Conservation (phyloP, 352 stramenopile species). For the Phytopythium montanum region DNA sequence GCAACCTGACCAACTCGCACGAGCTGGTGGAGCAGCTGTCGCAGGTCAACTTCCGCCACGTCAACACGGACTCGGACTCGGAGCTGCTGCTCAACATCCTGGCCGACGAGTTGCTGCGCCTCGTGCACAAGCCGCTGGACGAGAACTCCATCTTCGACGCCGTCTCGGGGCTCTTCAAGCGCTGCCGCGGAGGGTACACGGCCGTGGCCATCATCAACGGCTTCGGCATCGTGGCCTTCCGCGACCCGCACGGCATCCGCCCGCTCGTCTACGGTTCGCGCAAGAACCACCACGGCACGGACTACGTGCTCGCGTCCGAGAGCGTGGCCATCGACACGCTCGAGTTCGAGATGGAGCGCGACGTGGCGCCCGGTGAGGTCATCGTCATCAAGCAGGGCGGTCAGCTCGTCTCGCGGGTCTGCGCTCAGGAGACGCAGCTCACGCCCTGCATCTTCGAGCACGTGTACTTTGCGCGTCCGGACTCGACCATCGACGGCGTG, state of each 20-base stretch:
- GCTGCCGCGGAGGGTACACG: slow-evolving; percentile 96
- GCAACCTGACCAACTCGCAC: slow-evolving; percentile 98
- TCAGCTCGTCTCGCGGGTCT: slow-evolving; percentile 84
- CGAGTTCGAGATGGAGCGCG: slow-evolving; percentile 94
- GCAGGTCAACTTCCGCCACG: slow-evolving; percentile 92
- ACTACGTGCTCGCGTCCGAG: slow-evolving; percentile 97
- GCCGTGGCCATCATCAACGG: slow-evolving; percentile 98
- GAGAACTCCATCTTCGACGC: slow-evolving; percentile 88
- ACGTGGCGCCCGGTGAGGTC: slow-evolving; percentile 95
- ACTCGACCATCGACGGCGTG: slow-evolving; percentile 98
- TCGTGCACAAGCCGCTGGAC: slow-evolving; percentile 61
- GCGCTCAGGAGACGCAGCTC: slow-evolving; percentile 60
- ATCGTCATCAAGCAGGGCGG: slow-evolving; percentile 93
- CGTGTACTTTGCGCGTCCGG: slow-evolving; percentile 99
- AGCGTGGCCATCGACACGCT: slow-evolving; percentile 98
- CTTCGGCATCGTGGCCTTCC: slow-evolving; percentile 96
- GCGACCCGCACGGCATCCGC: slow-evolving; percentile 97
- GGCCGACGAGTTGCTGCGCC: slow-evolving; percentile 93
- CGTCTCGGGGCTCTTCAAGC: slow-evolving; percentile 91
- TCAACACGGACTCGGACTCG: slow-evolving; percentile 99
- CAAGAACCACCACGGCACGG: slow-evolving; percentile 76
- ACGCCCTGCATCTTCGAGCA: slow-evolving; percentile 99
- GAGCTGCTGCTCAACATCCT: slow-evolving; percentile 99
- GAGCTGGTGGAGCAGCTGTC: slow-evolving; percentile 92
- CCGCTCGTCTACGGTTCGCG: slow-evolving; percentile 93